Base-by-base conservation (phyloP, 805 yeast species). In the Starmerella ratchasimensis region DNA sequence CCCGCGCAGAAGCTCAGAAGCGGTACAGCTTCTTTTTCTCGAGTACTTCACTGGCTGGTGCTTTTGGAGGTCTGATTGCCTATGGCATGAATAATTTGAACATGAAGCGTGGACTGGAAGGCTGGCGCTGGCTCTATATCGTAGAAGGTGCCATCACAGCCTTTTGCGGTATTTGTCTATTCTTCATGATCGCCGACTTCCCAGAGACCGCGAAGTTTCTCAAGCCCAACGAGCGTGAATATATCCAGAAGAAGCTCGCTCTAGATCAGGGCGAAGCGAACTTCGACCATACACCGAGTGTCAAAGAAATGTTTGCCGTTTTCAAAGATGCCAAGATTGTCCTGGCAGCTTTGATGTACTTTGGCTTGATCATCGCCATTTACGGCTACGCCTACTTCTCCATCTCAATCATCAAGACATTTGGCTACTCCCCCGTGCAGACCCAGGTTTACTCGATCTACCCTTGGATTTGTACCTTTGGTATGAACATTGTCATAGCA, bases 361-460 rank as follows among this genome's bases (percentile, higher is more conserved):
- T 76, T 54, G 72, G 76, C 21, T 59, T 72, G 38, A 69, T 76
- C 49, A 69, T 76, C 43, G 81, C 82, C n/a, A 66, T 81, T 17
- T 77, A 77, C 49, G 77, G 81, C 31, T 76, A 75, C 51, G 83
- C 83, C 14, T 76, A 70, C 55, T 76, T 76, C 54, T 75, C 82
- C 16, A 74, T 81, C 33, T 62, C 76, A 21, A 76, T 76, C 51
- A 73, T 76, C 52, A 62, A 61, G 35, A 57, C 67, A 29, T 61
- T 76, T 61, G 76, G 77, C 19, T 67, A 76, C 63, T 68, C 81
- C 3, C 75, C 80, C 3, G 76, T 73, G 50, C 63, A 69, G 41
- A 86, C 93, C 7, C 82, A 82, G 57, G 69, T 76, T 38, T 77
- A 76, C 59, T 77, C 93, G 0, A 80, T 83, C 33, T 83, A 82